Conservation (phyloP, 1,139 yeast species). For the Pichiaceae sp. region DNA sequence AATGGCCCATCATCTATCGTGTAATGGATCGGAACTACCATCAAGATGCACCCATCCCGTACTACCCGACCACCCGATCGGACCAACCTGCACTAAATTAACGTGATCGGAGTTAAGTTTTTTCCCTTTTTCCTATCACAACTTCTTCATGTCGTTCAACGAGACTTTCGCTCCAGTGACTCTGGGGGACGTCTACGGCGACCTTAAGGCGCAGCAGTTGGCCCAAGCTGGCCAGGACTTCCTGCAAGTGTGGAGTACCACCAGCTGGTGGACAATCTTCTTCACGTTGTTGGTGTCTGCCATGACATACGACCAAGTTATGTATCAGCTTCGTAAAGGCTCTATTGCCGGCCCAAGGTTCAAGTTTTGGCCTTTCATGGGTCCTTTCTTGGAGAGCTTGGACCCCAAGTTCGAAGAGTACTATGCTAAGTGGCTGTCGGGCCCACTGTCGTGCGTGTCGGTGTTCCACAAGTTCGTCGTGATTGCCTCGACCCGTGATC, state of each 20-base stretch:
- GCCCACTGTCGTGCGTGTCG: constrained; percentile 90
- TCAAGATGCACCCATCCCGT: too few species aligned
- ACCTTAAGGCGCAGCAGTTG: constrained; percentile 3
- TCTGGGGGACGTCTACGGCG: constrained; percentile 1
- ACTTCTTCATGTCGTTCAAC: neutral
- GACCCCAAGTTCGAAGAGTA: constrained; percentile 96
- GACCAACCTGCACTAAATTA: too few species aligned
- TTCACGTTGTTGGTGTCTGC: constrained; percentile 41
- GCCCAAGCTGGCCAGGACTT: constrained; percentile 2
- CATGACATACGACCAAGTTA: constrained; percentile 71
- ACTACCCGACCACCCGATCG: too few species aligned
- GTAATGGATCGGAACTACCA: too few species aligned
- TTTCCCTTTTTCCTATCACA: neutral
- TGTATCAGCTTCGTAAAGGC: constrained; percentile 75
- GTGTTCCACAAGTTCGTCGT: constrained; percentile 97
- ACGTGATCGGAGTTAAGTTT: too few species aligned
- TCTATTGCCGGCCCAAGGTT: constrained; percentile 80
- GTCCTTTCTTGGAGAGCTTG: constrained; percentile 91
- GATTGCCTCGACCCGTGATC: constrained; percentile 83
- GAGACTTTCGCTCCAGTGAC: neutral
- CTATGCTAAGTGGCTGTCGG: constrained; percentile 87
- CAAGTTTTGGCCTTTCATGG: constrained; percentile 90
- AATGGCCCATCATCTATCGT: too few species aligned
- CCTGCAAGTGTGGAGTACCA: constrained; percentile 7
- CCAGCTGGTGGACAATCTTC: constrained; percentile 44